Conservation (phyloP, 2,329 filamentous ascomycete species). For the Stagonosporopsis cucurbitacearum region DNA sequence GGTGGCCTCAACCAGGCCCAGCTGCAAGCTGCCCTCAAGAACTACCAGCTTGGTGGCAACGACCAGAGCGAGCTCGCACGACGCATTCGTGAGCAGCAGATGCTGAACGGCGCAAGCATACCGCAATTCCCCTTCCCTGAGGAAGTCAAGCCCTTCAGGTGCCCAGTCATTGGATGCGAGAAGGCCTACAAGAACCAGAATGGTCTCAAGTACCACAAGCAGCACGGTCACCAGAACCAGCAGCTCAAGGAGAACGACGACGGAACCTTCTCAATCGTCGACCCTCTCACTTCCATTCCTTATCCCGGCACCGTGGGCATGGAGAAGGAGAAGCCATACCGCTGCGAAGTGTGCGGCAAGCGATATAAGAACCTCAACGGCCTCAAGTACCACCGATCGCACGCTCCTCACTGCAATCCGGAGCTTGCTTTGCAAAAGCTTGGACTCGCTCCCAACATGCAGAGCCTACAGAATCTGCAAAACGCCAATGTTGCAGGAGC, state of each 20-base stretch:
- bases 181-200: constrained; percentile 99
- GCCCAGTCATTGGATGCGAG: constrained; percentile 96
- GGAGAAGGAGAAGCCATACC: constrained; percentile 99
- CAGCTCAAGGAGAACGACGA: constrained; percentile 96
- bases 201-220: constrained; percentile 88
- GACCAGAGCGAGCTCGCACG: constrained; percentile 75
- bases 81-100: constrained; percentile 68
- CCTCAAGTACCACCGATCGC: constrained; percentile 80
- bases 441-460: constrained; percentile 48
- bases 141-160: constrained; percentile 97
- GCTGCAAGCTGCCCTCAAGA: constrained; percentile 76
- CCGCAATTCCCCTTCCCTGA: constrained; percentile 62
- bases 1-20: constrained; percentile 72
- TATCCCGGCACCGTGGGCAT: constrained; percentile 98
- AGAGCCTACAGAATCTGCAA: constrained; percentile 50
- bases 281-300: constrained; percentile 90
- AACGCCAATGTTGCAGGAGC: constrained; percentile 58
- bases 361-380: constrained; percentile 99
- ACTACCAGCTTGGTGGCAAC: constrained; percentile 69
- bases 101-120: constrained; percentile 59
- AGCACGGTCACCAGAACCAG: constrained; percentile 94
- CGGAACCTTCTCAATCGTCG: constrained; percentile 97
- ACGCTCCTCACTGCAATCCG: constrained; percentile 89
- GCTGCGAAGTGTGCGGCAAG: constrained; percentile 95
- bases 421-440: constrained; percentile 67